These are phyloP conservation scores for Blastocystis sp. DNA, from an alignment of 352 stramenopile species.

Conservation along the genomic window DNA sequence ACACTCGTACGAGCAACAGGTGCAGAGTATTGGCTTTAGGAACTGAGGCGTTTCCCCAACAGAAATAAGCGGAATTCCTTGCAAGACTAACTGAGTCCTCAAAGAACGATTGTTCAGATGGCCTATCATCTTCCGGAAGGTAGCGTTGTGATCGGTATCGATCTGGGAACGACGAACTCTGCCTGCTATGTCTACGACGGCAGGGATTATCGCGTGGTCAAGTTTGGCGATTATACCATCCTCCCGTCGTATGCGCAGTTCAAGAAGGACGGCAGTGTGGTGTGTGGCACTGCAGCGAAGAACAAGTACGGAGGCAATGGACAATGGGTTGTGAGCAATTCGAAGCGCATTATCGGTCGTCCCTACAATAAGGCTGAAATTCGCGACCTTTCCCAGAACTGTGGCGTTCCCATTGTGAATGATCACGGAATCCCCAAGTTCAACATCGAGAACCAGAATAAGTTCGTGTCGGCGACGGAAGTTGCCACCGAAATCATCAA, in stretches of 20 bases:
- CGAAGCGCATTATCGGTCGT: slow-evolving; percentile 21
- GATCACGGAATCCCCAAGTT: slow-evolving; percentile 3
- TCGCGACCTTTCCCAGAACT: slow-evolving; percentile 84
- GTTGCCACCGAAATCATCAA: slow-evolving; percentile 5
- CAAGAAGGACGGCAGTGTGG: neutral
- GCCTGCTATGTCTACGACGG: slow-evolving; percentile 87
- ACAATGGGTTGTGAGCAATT: neutral
- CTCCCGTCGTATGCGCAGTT: slow-evolving; percentile 23
- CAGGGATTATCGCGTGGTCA: slow-evolving; percentile 89
- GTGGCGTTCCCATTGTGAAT: slow-evolving; percentile 10
- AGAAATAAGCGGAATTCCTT: no score
- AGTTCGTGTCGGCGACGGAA: neutral
- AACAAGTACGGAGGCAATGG: neutral
- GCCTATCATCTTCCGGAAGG: neutral
- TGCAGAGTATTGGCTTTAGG: no score
- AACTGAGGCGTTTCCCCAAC: no score
- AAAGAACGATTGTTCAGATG: neutral
- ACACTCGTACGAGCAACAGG: no score
- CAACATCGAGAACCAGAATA: neutral
- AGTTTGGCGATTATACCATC: slow-evolving; percentile 87
- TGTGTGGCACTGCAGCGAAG: neutral
- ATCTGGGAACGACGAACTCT: slow-evolving; percentile 67
- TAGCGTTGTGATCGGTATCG: slow-evolving; percentile 75
- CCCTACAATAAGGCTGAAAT: neutral
- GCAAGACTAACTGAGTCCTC: no score